Evolutionary conservation across 2,329 filamentous ascomycete species (phyloP).

Genomic region (Paecilomyces sp.): DNA sequence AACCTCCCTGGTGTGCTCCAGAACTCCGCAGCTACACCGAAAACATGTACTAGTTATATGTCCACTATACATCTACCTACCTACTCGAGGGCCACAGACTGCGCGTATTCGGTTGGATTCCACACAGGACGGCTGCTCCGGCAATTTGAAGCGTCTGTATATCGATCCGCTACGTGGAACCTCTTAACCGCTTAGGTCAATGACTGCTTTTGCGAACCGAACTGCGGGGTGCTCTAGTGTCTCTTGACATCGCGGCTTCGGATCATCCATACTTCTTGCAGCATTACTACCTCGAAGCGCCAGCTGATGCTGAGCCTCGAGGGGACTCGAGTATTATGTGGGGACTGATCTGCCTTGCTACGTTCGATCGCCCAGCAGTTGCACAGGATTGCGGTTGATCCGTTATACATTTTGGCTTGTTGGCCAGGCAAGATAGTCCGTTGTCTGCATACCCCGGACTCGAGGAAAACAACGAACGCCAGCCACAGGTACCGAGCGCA

Average conservation of each 20-base stretch:
- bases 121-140: background rate
- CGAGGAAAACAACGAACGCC: background rate
- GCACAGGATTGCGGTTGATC: background rate
- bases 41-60: background rate
- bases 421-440: background rate
- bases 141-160: background rate
- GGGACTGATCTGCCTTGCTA: background rate
- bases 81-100: background rate
- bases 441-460: background rate
- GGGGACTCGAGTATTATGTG: background rate
- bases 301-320: background rate
- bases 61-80: too few species aligned
- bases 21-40: background rate
- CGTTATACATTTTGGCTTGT: background rate
- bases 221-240: background rate
- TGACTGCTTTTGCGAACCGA: background rate
- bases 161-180: background rate
- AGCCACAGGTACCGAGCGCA: background rate
- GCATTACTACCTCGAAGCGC: background rate
- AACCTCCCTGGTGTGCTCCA: background rate
- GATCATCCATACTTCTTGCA: background rate
- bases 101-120: background rate
- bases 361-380: background rate
- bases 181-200: background rate
- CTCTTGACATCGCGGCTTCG: background rate